phyloP scores from a whole-genome alignment of 352 stramenopile genomes.

The Pythium monospermum region DNA sequence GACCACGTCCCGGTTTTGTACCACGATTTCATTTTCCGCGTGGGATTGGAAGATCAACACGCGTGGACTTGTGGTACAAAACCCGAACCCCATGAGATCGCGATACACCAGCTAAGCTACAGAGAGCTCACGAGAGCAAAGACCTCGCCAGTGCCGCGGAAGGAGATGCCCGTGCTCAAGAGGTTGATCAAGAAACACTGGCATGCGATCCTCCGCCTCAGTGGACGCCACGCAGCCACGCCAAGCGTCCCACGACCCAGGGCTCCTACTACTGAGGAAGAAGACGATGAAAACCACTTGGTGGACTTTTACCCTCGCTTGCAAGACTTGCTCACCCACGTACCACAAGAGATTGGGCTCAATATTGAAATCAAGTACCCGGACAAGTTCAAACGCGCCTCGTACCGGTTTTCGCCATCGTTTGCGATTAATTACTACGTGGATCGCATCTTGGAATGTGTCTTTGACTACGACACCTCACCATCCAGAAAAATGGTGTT shows the following conservation, averaged over 20 bases:
- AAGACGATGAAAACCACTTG: constrained; percentile 41
- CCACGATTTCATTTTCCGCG: constrained; percentile 70
- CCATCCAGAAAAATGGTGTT: constrained; percentile 60
- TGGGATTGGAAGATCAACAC: constrained; percentile 54
- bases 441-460: constrained; percentile 59
- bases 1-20: constrained; percentile 72
- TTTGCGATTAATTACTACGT: constrained; percentile 79
- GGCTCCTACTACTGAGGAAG: too few relatives aligned
- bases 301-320: constrained; percentile 69
- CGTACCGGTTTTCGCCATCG: constrained; percentile 37
- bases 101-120: constrained; percentile 63
- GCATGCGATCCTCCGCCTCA: constrained; percentile 39
- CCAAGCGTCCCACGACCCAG: too few relatives aligned
- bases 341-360: constrained; percentile 63
- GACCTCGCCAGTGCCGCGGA: constrained; percentile 34
- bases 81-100: constrained; percentile 55
- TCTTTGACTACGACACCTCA: constrained; percentile 56
- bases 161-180: constrained; percentile 28
- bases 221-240: constrained; percentile 7
- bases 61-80: constrained; percentile 38
- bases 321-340: constrained; percentile 59
- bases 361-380: constrained; percentile 87
- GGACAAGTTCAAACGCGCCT: constrained; percentile 32
- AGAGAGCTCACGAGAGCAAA: constrained; percentile 51
- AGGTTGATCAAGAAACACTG: constrained; percentile 69